Evolutionary conservation across 352 stramenopile species (phyloP).

Genomic region (Globisporangium echinulatum): DNA sequence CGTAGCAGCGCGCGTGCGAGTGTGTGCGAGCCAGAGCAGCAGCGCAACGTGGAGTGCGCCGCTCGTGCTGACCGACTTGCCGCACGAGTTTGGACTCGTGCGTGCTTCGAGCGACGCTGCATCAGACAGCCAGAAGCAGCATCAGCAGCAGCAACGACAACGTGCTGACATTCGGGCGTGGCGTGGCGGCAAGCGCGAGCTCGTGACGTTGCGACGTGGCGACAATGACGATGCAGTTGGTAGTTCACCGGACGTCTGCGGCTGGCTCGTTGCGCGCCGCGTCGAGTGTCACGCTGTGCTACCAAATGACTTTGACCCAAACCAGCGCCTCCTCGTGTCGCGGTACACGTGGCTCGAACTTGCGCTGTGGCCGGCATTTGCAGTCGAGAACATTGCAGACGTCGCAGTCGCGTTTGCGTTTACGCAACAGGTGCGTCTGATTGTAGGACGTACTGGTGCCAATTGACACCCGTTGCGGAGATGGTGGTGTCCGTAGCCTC

Average conservation of each 20-base stretch:
- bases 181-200: slow-evolving; percentile 13
- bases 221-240: neutral
- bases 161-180: neutral
- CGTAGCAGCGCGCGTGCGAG: slow-evolving; percentile 15
- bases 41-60: slow-evolving; percentile 24
- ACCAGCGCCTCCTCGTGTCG: slow-evolving; percentile 29
- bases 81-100: slow-evolving; percentile 47
- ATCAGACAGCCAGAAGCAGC: neutral
- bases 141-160: neutral
- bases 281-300: slow-evolving; percentile 30
- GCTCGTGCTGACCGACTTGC: slow-evolving; percentile 16
- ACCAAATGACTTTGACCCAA: slow-evolving; percentile 38
- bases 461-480: too few relatives aligned
- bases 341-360: slow-evolving; percentile 52
- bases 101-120: slow-evolving; percentile 19
- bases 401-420: slow-evolving; percentile 24
- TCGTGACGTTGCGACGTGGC: slow-evolving; percentile 14
- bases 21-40: slow-evolving; percentile 17
- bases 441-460: neutral
- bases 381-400: slow-evolving; percentile 32
- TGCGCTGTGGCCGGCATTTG: slow-evolving; percentile 37
- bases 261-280: slow-evolving; percentile 28
- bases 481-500: too few relatives aligned
- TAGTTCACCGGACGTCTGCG: slow-evolving; percentile 15
- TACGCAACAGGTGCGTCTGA: slow-evolving; percentile 28